Conservation (phyloP, 768 basidiomycete genomes). For the Hydnomerulius pinastri region DNA sequence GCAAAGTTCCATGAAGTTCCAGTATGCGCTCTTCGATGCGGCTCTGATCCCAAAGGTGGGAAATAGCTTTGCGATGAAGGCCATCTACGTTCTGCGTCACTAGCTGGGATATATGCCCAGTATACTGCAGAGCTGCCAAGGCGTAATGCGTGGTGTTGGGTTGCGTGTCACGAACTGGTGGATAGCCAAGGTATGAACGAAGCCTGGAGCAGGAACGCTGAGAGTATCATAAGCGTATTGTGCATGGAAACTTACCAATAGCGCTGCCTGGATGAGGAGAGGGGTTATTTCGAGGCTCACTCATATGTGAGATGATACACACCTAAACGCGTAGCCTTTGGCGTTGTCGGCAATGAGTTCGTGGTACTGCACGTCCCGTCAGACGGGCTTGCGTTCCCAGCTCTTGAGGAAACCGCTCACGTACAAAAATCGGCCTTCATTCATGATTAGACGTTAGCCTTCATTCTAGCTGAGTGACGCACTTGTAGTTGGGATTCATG, state of each 20-base stretch:
- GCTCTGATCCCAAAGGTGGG: conserved; percentile 42
- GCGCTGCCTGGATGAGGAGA: conserved; percentile 57
- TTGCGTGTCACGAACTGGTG: conserved; percentile 75
- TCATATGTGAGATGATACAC: conserved; percentile 19
- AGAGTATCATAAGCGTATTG: too few relatives aligned
- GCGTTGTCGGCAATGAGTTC: conserved; percentile 74
- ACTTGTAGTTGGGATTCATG: conserved; percentile 91
- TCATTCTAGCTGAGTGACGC: conserved; percentile 17
- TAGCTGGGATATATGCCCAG: conserved; percentile 57
- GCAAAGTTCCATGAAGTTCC: conserved; percentile 88
- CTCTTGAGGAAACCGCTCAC: conserved; percentile 5
- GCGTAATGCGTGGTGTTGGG: conserved; percentile 92
- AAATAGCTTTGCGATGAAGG: conserved; percentile 80
- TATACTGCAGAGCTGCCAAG: conserved; percentile 77
- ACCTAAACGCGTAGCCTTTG: conserved; percentile 75
- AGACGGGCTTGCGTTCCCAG: conserved; percentile 2
- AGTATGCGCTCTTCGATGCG: conserved; percentile 51
- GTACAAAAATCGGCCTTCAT: conserved; percentile 58
- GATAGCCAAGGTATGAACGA: conserved; percentile 83
- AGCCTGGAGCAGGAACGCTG: conserved; percentile 41
- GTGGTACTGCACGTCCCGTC: conserved; percentile 57
- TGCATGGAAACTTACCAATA: conserved; percentile 59
- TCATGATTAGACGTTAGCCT: conserved; percentile 1
- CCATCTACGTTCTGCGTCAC: conserved; percentile 97
- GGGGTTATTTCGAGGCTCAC: not conserved